Conservation (phyloP, 2,329 filamentous ascomycete species). For the Colletotrichum falcatum region DNA sequence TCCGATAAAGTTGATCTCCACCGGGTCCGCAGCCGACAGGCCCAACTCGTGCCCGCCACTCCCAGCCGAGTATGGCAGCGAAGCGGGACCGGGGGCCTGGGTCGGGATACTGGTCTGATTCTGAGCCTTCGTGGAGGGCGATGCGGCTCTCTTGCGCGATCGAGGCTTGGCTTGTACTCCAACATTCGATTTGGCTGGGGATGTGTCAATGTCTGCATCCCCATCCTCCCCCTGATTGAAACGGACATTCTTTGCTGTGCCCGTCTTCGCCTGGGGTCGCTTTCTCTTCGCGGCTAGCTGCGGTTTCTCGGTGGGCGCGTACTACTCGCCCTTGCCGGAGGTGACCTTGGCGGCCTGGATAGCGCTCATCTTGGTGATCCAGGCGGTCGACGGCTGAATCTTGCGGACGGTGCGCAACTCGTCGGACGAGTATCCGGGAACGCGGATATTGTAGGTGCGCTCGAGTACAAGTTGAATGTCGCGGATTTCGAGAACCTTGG, state of each 20-base stretch:
- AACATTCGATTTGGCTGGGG: not conserved
- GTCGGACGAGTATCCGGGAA: conserved; percentile 94
- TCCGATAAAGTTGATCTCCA: conserved; percentile 24
- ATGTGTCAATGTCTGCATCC: not conserved
- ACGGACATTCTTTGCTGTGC: conserved; percentile 17
- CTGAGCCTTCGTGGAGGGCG: conserved; percentile 3
- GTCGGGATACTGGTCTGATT: not conserved
- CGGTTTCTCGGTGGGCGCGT: conserved; percentile 35
- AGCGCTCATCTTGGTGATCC: conserved; percentile 97
- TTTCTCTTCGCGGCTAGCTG: conserved; percentile 18
- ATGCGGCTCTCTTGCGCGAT: conserved; percentile 12
- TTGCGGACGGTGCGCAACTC: conserved; percentile 95
- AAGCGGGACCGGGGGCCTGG: not conserved
- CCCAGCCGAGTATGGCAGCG: conserved; percentile 8
- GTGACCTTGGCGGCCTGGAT: conserved; percentile 93
- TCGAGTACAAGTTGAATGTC: conserved; percentile 87
- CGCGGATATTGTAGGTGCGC: conserved; percentile 88
- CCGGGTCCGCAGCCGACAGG: not conserved
- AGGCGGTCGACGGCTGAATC: conserved; percentile 86
- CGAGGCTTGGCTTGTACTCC: conserved; percentile 1
- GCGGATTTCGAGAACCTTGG: conserved; percentile 88
- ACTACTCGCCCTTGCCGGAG: conserved; percentile 68
- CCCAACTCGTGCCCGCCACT: not conserved
- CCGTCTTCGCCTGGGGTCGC: not conserved
- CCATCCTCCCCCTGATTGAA: conserved; percentile 19